These are phyloP conservation scores for Diplogelasinospora grovesii DNA, from an alignment of 495 filamentous ascomycete species.

Conservation along the genomic window DNA sequence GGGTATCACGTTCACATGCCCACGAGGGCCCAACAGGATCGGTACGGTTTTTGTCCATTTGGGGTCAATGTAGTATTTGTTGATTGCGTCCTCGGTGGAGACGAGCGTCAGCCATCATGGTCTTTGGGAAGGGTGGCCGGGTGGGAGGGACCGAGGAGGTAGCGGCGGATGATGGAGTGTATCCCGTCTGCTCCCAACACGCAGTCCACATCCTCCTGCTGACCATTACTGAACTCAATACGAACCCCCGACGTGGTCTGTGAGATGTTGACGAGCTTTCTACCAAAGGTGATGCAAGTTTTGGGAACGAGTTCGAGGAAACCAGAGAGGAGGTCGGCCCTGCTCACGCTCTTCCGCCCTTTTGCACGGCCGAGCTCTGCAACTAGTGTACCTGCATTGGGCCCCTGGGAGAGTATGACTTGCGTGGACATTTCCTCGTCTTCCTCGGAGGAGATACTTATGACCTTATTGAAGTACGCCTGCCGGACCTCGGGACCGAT, in stretches of 20 bases:
- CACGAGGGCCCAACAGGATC: slow-evolving; percentile 29
- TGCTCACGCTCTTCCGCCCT: slow-evolving; percentile 31
- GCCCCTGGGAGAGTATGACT: slow-evolving; percentile 29
- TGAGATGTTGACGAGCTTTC: slow-evolving; percentile 18
- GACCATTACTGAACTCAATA: slow-evolving; percentile 31
- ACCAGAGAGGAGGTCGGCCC: slow-evolving; percentile 28
- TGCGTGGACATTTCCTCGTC: slow-evolving; percentile 28
- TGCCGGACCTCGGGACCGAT: slow-evolving; percentile 26
- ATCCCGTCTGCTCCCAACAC: slow-evolving; percentile 44
- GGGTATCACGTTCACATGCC: slow-evolving; percentile 33
- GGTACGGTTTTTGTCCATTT: slow-evolving; percentile 26
- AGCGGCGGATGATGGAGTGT: slow-evolving; percentile 31
- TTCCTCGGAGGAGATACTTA: slow-evolving; percentile 23
- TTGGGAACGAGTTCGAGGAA: slow-evolving; percentile 24
- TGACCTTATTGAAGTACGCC: slow-evolving; percentile 30
- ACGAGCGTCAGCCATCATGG: slow-evolving; percentile 38
- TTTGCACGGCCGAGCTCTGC: slow-evolving; percentile 35
- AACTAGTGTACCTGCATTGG: slow-evolving; percentile 21
- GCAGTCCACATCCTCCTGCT: slow-evolving; percentile 22
- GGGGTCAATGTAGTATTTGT: slow-evolving; percentile 19
- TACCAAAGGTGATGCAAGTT: slow-evolving; percentile 22
- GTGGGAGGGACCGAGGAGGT: slow-evolving; percentile 33
- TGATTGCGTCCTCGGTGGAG: slow-evolving; percentile 21
- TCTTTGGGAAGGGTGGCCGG: slow-evolving; percentile 33
- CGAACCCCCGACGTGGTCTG: slow-evolving; percentile 15